Evolutionary conservation across 2,329 filamentous ascomycete species (phyloP), one percentile per base, ranked within the genome.

Genomic region (Verticillium tricorpus): DNA sequence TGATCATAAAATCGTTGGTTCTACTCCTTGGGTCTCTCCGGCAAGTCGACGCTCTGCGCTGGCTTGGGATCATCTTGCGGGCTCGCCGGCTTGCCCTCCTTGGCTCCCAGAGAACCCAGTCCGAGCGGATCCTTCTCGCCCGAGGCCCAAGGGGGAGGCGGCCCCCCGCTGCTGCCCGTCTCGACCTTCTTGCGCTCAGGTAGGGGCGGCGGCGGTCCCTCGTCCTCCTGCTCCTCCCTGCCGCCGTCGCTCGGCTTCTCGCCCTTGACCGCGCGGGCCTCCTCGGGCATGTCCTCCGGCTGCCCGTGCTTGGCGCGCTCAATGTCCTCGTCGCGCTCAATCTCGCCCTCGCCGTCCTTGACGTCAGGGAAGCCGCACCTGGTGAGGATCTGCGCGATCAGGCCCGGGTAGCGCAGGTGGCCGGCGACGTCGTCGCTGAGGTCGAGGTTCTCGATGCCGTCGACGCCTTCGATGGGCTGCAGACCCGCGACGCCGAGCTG

Each of bases 401-500:
- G 71, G 1, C 72, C 72, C 0, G 84, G 81, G 65, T 82, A 86
- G 31, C 83, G 78, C 56, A 84, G 70, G 65, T 86, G 83, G 5
- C 82, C 81, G 66, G 75, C 78, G 58, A 86, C 82, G n/a, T 80
- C 76, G 5, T 78, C 77, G 64, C 80, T 85, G 28, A 86, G 73
- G 61, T 86, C 73, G 17, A 85, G 68, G 64, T 85, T 85, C 64
- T 81, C 73, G 70, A 95, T 82, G 2, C 89, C 89, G 5, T 85
- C 82, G 17, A 93, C 85, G 9, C 82, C 84, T 62, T 86, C 69
- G 28, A 96, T 85, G 35, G 86, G 82, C 71, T 97, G 90, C 1
- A 98, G 78, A 0, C 93, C 94, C 0, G 93, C 93, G 52, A 97
- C 86, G 3, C 93, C 93, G 50, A 91, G 83, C 66, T 95, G 89